Conservation (phyloP, 192 early-diverging fungal species). For the Umbelopsis vinacea region DNA sequence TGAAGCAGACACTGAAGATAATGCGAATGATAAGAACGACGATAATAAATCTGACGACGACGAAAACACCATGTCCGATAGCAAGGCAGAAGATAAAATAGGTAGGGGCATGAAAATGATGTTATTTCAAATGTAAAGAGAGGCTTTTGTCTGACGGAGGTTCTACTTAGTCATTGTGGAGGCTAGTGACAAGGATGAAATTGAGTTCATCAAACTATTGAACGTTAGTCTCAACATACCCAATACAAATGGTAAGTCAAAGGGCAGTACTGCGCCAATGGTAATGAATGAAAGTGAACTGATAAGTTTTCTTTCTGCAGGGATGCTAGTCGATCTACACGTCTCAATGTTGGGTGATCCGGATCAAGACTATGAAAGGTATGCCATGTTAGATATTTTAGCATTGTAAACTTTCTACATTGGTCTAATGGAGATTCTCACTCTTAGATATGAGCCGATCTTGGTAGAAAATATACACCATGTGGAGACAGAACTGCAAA, state of each 20-base stretch:
- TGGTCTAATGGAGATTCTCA: too few relatives aligned
- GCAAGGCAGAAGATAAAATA: neutral
- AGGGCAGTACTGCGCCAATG: too few relatives aligned
- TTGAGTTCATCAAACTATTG: constrained; percentile 33
- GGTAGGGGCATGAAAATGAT: neutral
- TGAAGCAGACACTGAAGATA: neutral
- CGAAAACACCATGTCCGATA: neutral
- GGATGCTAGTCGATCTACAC: constrained; percentile 30
- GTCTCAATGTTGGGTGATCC: constrained; percentile 28
- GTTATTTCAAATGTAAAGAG: neutral
- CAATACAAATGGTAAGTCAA: constrained; percentile 11
- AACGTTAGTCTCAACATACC: constrained; percentile 4
- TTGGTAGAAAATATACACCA: neutral
- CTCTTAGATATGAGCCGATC: neutral
- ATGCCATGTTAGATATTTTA: neutral
- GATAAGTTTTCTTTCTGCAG: neutral
- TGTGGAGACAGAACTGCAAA: neutral
- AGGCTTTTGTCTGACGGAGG: neutral
- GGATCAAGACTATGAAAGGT: constrained; percentile 21
- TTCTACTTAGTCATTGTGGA: constrained; percentile 18
- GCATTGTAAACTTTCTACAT: neutral
- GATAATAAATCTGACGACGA: constrained; percentile 5
- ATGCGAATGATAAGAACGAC: neutral
- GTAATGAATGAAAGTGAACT: too few relatives aligned
- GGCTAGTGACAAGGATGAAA: constrained; percentile 21